These are phyloP conservation scores for Leccinum variicolor DNA, from an alignment of 768 basidiomycete genomes.

Conservation along the genomic window DNA sequence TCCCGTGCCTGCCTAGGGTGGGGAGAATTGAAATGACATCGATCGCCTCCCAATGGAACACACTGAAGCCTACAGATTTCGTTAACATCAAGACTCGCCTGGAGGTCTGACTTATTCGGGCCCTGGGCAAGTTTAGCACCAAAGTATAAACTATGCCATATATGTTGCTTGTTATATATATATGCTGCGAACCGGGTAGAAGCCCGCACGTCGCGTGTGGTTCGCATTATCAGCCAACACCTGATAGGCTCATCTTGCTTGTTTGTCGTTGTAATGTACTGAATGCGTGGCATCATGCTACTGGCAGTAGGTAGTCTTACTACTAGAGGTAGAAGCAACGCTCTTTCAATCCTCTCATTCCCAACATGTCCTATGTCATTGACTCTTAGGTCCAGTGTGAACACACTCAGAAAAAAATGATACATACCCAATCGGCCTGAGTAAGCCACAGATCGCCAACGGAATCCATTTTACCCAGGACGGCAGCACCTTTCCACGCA, in stretches of 20 bases:
- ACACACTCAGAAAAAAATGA: background rate
- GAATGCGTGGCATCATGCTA: background rate
- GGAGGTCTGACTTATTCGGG: slow-evolving; percentile 40
- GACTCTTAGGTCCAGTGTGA: slow-evolving; percentile 3
- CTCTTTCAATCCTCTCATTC: slow-evolving; percentile 79
- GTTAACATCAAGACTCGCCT: slow-evolving; percentile 51
- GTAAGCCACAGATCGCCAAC: slow-evolving; percentile 89
- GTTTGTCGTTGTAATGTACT: slow-evolving; percentile 17
- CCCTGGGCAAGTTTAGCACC: background rate
- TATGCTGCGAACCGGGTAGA: slow-evolving; percentile 3
- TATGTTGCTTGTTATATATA: slow-evolving; percentile 15
- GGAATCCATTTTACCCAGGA: slow-evolving; percentile 89
- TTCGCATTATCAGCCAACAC: background rate
- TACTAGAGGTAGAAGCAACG: slow-evolving; percentile 77
- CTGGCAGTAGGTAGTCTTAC: slow-evolving; percentile 1
- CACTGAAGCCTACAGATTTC: slow-evolving; percentile 49
- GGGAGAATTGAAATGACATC: slow-evolving; percentile 56
- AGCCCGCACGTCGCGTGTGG: background rate
- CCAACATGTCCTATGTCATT: slow-evolving; percentile 59
- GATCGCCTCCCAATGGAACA: slow-evolving; percentile 47
- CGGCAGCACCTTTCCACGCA: slow-evolving; percentile 93
- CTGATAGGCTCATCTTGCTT: background rate
- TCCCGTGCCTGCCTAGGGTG: slow-evolving; percentile 34
- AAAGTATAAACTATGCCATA: slow-evolving; percentile 20
- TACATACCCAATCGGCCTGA: slow-evolving; percentile 77